Evolutionary conservation across 352 stramenopile genomes (phyloP).

Genomic region (Globisporangium spiculum): DNA sequence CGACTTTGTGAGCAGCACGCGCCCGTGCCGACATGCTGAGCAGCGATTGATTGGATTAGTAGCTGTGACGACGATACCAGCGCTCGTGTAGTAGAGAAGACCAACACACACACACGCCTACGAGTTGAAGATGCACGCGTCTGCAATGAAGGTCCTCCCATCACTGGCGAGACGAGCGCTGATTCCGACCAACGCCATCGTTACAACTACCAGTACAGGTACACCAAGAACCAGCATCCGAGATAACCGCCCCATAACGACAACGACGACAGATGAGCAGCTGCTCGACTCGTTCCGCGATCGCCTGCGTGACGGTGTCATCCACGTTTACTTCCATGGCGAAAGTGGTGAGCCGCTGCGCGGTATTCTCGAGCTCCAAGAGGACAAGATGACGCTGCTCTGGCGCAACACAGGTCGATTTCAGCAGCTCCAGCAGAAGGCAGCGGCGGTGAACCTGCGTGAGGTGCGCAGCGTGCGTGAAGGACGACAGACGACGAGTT

Average conservation of each 20-base stretch:
- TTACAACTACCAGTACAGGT: background rate
- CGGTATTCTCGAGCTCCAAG: slow-evolving; percentile 54
- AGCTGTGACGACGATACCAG: background rate
- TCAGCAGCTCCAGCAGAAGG: slow-evolving; percentile 25
- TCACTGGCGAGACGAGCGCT: background rate
- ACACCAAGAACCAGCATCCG: background rate
- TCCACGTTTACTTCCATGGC: slow-evolving; percentile 52
- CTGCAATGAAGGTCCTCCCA: background rate
- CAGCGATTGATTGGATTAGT: background rate
- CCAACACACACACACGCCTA: background rate
- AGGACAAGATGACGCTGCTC: slow-evolving; percentile 61
- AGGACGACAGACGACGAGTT: slow-evolving; percentile 73
- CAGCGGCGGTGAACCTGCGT: slow-evolving; percentile 33
- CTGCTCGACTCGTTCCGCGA: slow-evolving; percentile 51
- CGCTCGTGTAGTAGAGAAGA: background rate
- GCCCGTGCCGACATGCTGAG: background rate
- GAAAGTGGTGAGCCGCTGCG: slow-evolving; percentile 38
- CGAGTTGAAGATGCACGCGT: background rate
- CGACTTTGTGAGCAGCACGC: background rate
- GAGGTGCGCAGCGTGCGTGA: slow-evolving; percentile 61
- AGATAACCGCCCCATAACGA: background rate
- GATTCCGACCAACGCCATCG: background rate
- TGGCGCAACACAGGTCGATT: slow-evolving; percentile 50
- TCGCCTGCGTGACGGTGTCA: slow-evolving; percentile 52
- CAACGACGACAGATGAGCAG: slow-evolving; percentile 20